Evolutionary conservation across 1,139 yeast species (phyloP), one percentile per base, ranked within the genome.

Genomic region (Hyphopichia khmerensis): DNA sequence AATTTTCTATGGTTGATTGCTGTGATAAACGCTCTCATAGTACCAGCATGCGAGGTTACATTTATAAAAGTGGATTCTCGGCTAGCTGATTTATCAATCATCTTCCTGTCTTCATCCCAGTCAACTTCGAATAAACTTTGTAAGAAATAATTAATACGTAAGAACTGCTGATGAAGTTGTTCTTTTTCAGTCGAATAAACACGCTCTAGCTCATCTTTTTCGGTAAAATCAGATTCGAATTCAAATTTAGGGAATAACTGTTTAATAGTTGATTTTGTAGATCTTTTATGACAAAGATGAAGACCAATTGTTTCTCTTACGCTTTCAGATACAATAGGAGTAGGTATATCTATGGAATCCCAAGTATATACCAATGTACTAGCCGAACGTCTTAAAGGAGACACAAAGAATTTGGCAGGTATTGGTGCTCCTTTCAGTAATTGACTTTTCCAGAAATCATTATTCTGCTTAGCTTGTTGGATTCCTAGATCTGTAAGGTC

Each of bases 281-380:
- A 65, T 41, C 93, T 63, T 56, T 77, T 72, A 58, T 86, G 90
- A 57, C 95, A 86, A 2, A 81, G 63, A 56, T 86, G 87, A 14
- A 66, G 67, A 1, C 93, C 93, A 23, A 82, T 72, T 0, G 84
- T 81, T 57, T 86, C 95, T 41, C 95, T 67, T 5, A 85, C 52
- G 35, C 73, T 69, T 44, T 86, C 93, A 17, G 80, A 69, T 14
- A 64, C 52, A 13, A 72, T 42, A 4, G 80, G 80, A 16, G 38
- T 50, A 3, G 64, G 60, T 27, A 55, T 53, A 15, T 65, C 53
- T 15, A 77, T 66, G 7, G 67, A 77, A 6, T 65, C 57, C 91
- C 91, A 84, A 2, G 89, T 82, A 29, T 70, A 64, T 9, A 65
- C 58, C 55, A 80, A 66, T 0, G 93, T 85, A 44, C 75, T 75